Base-by-base conservation (phyloP, 371 early-diverging fungal genomes). In the Mortierella sp. region DNA sequence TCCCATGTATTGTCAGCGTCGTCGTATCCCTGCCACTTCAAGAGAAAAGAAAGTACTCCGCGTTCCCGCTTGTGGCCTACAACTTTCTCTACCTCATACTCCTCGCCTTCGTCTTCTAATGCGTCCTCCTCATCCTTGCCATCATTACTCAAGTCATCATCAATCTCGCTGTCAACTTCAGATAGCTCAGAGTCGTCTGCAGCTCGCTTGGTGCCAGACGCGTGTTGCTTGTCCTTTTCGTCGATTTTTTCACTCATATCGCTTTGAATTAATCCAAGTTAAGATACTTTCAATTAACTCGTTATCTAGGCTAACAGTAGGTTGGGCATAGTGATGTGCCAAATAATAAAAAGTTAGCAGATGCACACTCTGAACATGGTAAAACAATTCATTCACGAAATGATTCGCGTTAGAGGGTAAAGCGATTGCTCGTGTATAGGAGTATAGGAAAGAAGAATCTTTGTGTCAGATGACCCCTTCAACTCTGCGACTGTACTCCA, bases 1-100 rank as follows among this genome's bases (percentile, higher is more conserved):
- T 79, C 79, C 79, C 79, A 79, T 3, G 81, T 74, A 33, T 71
- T 80, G 33, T 80, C 81, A 5, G 64, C 48, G 19, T 68, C 60
- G 11, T 22, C 28, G 59, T 74, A 80, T 36, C 72, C 72, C 10
- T 74, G 55, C 81, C 81, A 80, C 48, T 80, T 80, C n/a, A 80
- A 19, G 11, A 59, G n/a, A 58, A 68, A 80, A 19, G 63, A 45
- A 9, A 80, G 64, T 7, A 16, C 58, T 9, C 55, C 67, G 1
- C 57, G 19, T n/a, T 60, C 69, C 8, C 65, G 59, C 32, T 47
- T 63, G 57, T 80, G 81, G 3, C 75, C 81, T 9, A 68, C 81
- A 32, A 80, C 81, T 24, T 48, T 60, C 59, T 80, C 81, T 5
- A 80, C 81, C 53, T 79, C 80, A 43, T 62, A 78, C 3, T 57